Base-by-base conservation (phyloP, 371 early-diverging fungal genomes). In the Haplosporangium sp. region DNA sequence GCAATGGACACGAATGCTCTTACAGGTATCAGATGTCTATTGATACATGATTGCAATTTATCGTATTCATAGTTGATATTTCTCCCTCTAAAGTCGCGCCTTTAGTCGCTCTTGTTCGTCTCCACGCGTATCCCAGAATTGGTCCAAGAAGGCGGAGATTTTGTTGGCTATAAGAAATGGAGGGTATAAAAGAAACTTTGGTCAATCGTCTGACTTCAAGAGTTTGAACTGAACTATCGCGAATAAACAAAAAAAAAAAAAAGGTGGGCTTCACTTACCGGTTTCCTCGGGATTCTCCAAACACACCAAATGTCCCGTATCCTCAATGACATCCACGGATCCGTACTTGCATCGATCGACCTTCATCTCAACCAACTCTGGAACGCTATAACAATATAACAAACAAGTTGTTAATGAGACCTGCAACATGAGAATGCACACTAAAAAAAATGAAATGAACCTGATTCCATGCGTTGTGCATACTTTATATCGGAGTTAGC, bases 401-500 rank as follows among this genome's bases (percentile, higher is more conserved):
- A 21, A 38, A 50, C 1, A 40, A 37, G 29, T 7, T 11, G 16
- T 23, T 5, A 59, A 36, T 48, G 18, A 14, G 5, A 7, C 21
- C 23, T 23, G 3, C 11, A 23, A 10, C 9, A 14, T 55, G 40
- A 23, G 45, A 37, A 23, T 37, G 37, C 55, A 55, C 0, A 46
- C 11, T 1, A 46, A n/a, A 14, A 46, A 46, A 14, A 46, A 46
- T 46, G 45, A 45, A 16, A 45, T 6, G 11, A 45, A 45, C 11
- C 13, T 2, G 11, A 45, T 11, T 45, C 16, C 45, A 45, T 21
- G 20, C 50, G 16, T 16, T 4, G 42, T 10, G 20, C 76, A 14
- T 76, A 70, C 76, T 76, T 76, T 66, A 76, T 70, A 12, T 70
- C 67, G 1, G 76, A 76, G 11, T 46, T 42, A 42, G 57, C 76